A percentile compares a stretch with the other conserved stretches of the same genome.
Evolutionary conservation across 2,329 filamentous ascomycete species (phyloP).

Genomic region (Lomentospora prolificans): DNA sequence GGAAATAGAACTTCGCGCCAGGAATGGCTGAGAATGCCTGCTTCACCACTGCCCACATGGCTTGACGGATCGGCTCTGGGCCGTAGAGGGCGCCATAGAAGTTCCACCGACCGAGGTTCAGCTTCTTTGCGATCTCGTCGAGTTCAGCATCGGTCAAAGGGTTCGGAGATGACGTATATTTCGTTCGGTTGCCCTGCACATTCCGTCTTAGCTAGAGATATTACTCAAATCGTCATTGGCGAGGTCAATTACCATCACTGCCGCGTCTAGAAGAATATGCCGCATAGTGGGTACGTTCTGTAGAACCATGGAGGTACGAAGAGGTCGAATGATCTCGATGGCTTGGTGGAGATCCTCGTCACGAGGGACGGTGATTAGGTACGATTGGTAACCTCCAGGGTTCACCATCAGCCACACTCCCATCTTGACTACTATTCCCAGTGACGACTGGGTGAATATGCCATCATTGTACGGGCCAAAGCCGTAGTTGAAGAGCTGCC

Average conservation of each 20-base stretch:
- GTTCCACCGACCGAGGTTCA: slow-evolving; percentile 32
- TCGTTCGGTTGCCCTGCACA: slow-evolving; percentile 10
- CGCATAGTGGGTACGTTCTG: slow-evolving; percentile 36
- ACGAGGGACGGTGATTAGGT: slow-evolving; percentile 27
- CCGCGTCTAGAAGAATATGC: slow-evolving; percentile 31
- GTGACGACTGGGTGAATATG: slow-evolving; percentile 40
- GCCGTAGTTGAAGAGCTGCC: slow-evolving; percentile 27
- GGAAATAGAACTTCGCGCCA: slow-evolving; percentile 23
- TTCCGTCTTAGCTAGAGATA: neutral
- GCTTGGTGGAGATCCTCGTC: slow-evolving; percentile 25
- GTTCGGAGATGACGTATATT: slow-evolving; percentile 14
- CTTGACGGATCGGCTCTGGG: slow-evolving; percentile 17
- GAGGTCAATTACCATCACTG: slow-evolving; percentile 24
- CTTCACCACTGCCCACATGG: slow-evolving; percentile 21
- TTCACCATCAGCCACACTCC: slow-evolving; percentile 33
- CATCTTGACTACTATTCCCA: slow-evolving; percentile 46
- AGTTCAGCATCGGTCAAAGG: slow-evolving; percentile 28
- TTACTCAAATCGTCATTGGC: no score
- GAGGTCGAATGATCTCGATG: slow-evolving; percentile 26
- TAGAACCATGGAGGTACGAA: slow-evolving; percentile 21
- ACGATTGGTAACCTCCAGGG: slow-evolving; percentile 24
- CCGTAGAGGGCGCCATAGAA: slow-evolving; percentile 31
- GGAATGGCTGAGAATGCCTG: slow-evolving; percentile 22
- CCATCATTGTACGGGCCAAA: slow-evolving; percentile 31
- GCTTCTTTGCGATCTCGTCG: slow-evolving; percentile 27